These are phyloP conservation scores for Collybia sp. DNA, from an alignment of 768 basidiomycete species.

Conservation along the genomic window DNA sequence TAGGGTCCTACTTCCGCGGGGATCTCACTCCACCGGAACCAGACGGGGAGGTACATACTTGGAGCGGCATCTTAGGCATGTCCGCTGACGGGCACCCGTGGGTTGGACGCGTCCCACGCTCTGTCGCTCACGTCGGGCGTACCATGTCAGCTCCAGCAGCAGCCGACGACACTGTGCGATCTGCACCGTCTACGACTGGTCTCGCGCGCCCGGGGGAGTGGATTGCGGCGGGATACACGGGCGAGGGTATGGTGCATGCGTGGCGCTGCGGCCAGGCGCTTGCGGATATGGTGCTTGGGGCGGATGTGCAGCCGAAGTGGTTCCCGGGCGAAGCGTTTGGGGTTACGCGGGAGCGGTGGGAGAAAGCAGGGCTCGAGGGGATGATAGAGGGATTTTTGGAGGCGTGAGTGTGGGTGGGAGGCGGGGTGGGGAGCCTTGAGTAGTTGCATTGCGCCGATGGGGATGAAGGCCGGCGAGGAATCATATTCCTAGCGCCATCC, in stretches of 20 bases:
- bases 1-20: constrained; percentile 45
- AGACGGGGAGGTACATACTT: constrained; percentile 24
- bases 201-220: constrained; percentile 52
- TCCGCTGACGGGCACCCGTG: constrained; percentile 63
- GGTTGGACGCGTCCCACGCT: constrained; percentile 59
- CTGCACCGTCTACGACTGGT: too few species aligned
- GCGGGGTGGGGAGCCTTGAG: too few species aligned
- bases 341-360: too few species aligned
- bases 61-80: constrained; percentile 61
- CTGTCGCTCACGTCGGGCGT: constrained; percentile 36
- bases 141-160: constrained; percentile 6
- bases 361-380: too few species aligned
- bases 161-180: constrained; percentile 1
- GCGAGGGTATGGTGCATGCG: constrained; percentile 72
- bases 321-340: too few species aligned
- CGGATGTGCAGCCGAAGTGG: constrained; percentile 13
- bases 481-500: too few species aligned
- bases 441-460: too few species aligned
- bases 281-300: constrained; percentile 52
- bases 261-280: constrained; percentile 60
- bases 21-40: too few species aligned
- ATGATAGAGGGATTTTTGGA: too few species aligned
- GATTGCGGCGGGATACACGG: constrained; percentile 66
- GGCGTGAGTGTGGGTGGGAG: too few species aligned
- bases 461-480: too few species aligned